These are phyloP conservation scores for Bisporella sp. DNA, from an alignment of 2,329 filamentous ascomycete genomes.

Conservation along the genomic window DNA sequence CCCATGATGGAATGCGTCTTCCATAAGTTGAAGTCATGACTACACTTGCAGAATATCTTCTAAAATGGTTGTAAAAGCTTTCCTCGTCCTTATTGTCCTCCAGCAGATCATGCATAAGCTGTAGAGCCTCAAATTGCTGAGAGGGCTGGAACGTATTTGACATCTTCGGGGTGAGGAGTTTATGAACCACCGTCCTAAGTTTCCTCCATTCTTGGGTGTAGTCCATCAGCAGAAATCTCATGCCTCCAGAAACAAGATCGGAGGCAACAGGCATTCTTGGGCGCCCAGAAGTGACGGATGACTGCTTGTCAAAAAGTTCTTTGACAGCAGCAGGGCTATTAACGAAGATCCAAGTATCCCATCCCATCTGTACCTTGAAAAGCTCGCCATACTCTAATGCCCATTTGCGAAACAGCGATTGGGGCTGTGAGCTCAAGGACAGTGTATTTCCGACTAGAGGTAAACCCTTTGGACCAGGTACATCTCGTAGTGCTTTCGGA, in stretches of 20 bases:
- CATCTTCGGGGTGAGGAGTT: background rate
- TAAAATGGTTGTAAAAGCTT: background rate
- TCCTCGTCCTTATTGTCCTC: background rate
- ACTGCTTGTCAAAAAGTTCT: conserved; percentile 36
- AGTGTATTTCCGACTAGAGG: too few species aligned
- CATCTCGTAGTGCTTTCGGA: too few species aligned
- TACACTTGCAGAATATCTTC: background rate
- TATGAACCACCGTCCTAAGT: background rate
- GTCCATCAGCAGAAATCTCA: background rate
- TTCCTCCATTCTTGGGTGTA: background rate
- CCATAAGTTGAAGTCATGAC: background rate
- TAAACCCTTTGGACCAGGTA: too few species aligned
- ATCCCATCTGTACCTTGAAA: conserved; percentile 36
- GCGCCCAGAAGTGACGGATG: conserved; percentile 29
- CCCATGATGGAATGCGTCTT: background rate
- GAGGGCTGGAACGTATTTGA: background rate
- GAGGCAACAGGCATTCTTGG: conserved; percentile 32
- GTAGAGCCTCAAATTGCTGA: background rate
- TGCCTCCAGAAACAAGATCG: background rate
- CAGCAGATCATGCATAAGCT: background rate
- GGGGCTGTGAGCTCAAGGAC: too few species aligned
- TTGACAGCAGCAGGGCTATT: conserved; percentile 36
- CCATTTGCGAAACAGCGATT: conserved; percentile 22
- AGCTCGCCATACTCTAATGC: conserved; percentile 37
- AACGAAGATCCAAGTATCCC: conserved; percentile 38